Evolutionary conservation across 2,329 filamentous ascomycete genomes (phyloP), one percentile per base, ranked within the genome.

Genomic region (Alternaria rosae): DNA sequence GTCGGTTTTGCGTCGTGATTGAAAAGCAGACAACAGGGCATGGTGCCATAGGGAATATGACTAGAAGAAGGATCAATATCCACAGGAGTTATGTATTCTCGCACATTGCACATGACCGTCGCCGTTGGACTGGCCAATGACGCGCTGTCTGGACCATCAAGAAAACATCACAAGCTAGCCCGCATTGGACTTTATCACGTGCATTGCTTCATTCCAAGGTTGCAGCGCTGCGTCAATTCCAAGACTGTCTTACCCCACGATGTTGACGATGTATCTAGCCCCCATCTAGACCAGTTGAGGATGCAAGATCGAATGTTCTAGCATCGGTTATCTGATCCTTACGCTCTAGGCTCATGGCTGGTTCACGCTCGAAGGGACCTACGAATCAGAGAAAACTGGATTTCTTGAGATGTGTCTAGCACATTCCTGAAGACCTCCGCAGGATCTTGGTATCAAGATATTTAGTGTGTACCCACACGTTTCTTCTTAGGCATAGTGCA

Each of bases 1-100:
- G 26, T 56, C 30, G 60, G 48, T 26, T 50, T 63, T 61, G 62
- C 61, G 56, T 57, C 45, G 55, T 55, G 26, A 41, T 28, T 17
- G 26, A 38, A 20, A 23, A 26, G 54, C 57, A 60, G 42, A 21
- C 25, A 41, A n/a, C 53, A 47, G 21, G 30, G 38, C 54, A 48
- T 51, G 20, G 28, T 23, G 54, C 13, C 13, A 51, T n/a, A 51
- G 28, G 47, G 47, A 23, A 23, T n/a, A 25, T 38, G 32, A 53
- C 15, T 21, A 42, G 25, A 26, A 53, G 23, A 53, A 38, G 23
- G 32, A 42, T 26, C 51, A 35, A 53, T 42, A 35, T 35, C 35
- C 30, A 42, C 30, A 41, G 21, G 21, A 42, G 30, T 28, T 45
- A 54, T 48, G 28, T 32, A 23, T 55, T 38, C 48, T 41, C 42